Conservation (phyloP, 106 monocot genomes). For the Allium fistulosum region DNA sequence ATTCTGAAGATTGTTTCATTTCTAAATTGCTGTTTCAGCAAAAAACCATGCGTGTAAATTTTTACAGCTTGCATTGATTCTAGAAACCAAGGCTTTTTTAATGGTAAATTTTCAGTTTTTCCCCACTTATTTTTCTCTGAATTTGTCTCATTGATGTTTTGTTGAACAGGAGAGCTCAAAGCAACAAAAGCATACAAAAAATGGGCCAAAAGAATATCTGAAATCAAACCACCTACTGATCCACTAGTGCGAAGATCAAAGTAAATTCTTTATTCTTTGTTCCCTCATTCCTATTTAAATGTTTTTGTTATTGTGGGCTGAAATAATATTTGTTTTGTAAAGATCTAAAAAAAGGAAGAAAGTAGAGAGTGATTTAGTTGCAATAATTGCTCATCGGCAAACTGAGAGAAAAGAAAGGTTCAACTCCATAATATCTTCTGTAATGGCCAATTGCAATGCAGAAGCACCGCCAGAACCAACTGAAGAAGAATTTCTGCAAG, state of each 20-base stretch:
- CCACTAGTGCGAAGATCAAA: conserved; percentile 43
- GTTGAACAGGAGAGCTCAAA: conserved; percentile 64
- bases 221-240: conserved; percentile 68
- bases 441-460: conserved; percentile 40
- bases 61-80: too few relatives aligned
- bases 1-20: too few relatives aligned
- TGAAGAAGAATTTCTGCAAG: conserved; percentile 86
- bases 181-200: conserved; percentile 69
- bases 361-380: conserved; percentile 48
- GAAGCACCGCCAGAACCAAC: conserved; percentile 44
- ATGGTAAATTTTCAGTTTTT: too few relatives aligned
- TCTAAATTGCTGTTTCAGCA: too few relatives aligned
- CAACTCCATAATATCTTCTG: conserved; percentile 65
- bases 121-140: too few relatives aligned
- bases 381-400: conserved; percentile 56
- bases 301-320: neutral
- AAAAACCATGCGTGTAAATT: too few relatives aligned
- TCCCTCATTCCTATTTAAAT: neutral
- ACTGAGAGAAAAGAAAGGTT: conserved; percentile 60
- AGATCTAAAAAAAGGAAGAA: conserved; percentile 52
- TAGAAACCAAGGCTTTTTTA: too few relatives aligned
- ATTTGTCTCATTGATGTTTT: too few relatives aligned
- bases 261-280: conserved; percentile 17
- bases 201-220: conserved; percentile 71
- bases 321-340: neutral